A percentile compares a stretch with the other conserved stretches of the same genome.
Evolutionary conservation across 1,284 basidiomycete genomes (phyloP).

Genomic region (Grifola frondosa): DNA sequence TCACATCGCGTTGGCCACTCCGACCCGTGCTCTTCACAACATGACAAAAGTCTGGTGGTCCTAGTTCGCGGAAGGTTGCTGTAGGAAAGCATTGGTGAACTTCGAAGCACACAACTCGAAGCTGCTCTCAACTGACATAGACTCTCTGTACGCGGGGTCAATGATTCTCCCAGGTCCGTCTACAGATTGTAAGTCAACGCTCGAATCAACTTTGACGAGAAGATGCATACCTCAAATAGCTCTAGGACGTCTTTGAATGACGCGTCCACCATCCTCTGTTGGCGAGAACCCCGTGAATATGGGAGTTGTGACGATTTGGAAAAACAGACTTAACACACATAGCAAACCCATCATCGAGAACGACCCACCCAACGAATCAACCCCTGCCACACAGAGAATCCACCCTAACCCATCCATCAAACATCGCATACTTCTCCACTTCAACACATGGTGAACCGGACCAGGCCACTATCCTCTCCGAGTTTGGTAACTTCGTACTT

Average conservation of each 20-base stretch:
- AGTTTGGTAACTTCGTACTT: slow-evolving; percentile 64
- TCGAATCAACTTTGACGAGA: background rate
- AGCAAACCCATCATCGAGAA: no score
- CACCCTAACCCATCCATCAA: no score
- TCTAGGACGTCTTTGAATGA: slow-evolving; percentile 61
- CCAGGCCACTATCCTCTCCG: slow-evolving; percentile 65
- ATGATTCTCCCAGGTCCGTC: slow-evolving; percentile 89
- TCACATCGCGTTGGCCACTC: slow-evolving; percentile 81
- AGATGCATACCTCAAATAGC: slow-evolving; percentile 59
- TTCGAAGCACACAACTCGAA: slow-evolving; percentile 1
- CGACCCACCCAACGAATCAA: no score
- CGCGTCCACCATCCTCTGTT: slow-evolving; percentile 40
- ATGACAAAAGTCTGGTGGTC: slow-evolving; percentile 96
- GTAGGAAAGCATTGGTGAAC: slow-evolving; percentile 22
- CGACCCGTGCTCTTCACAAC: slow-evolving; percentile 90
- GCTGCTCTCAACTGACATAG: slow-evolving; percentile 61
- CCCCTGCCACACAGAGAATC: no score
- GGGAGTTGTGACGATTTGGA: no score
- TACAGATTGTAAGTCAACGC: slow-evolving; percentile 32
- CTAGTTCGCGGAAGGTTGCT: slow-evolving; percentile 96
- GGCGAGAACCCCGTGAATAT: no score
- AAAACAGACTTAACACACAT: no score
- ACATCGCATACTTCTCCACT: no score
- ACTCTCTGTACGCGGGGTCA: slow-evolving; percentile 89
- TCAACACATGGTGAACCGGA: no score